A percentile compares a stretch with the other conserved stretches of the same genome.
Evolutionary conservation across 1,284 basidiomycete genomes (phyloP).

Genomic region (Phenoliferia sp.): DNA sequence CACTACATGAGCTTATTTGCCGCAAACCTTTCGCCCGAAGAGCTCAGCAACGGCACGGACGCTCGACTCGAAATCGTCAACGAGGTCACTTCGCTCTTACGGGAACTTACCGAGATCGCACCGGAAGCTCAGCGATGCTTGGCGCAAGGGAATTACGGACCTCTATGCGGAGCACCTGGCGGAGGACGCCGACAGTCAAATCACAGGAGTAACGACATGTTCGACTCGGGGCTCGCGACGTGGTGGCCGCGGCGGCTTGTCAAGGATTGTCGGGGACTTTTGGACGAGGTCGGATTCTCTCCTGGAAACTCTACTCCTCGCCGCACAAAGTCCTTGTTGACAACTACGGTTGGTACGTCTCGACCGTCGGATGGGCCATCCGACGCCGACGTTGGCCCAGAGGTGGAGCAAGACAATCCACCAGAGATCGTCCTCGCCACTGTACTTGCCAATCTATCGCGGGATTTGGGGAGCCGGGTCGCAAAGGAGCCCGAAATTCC

Average conservation of each 20-base stretch:
- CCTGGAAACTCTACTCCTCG: slow-evolving; percentile 7
- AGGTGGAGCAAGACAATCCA: not conserved
- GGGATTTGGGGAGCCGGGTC: not conserved
- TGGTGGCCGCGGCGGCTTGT: slow-evolving; percentile 29
- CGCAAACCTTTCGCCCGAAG: not conserved
- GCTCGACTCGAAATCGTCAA: slow-evolving; percentile 9
- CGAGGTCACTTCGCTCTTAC: slow-evolving; percentile 23
- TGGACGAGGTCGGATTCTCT: slow-evolving; percentile 27
- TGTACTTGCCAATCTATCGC: not conserved
- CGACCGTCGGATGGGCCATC: no score
- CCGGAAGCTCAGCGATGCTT: slow-evolving; percentile 28
- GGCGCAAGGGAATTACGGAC: slow-evolving; percentile 22
- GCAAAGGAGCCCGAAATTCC: not conserved
- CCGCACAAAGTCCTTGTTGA: not conserved
- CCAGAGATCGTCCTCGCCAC: no score
- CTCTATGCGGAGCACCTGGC: slow-evolving; percentile 5
- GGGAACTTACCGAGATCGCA: slow-evolving; percentile 26
- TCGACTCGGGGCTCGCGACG: not conserved
- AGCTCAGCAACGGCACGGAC: not conserved
- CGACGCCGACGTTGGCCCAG: not conserved
- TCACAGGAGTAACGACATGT: not conserved
- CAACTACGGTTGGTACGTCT: no score
- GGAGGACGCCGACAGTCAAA: not conserved
- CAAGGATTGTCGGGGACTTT: slow-evolving; percentile 20
- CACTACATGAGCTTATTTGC: slow-evolving; percentile 54